Base-by-base conservation (phyloP, 2,329 filamentous ascomycete genomes). In the Xylaria arbuscula region DNA sequence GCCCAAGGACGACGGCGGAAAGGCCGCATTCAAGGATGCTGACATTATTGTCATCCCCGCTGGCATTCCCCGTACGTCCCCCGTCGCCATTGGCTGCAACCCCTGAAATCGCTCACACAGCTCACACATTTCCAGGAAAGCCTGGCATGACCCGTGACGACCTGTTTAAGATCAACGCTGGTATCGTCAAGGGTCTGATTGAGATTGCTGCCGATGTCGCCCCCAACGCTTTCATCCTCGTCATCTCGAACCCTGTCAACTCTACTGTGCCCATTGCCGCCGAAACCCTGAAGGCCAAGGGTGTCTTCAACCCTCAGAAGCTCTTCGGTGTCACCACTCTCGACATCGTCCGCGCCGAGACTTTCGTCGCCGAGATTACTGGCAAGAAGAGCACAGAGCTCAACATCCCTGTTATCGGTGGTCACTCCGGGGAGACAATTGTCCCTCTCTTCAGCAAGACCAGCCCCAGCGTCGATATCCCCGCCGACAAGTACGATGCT, bases 241-340 rank as follows among this genome's bases (percentile, higher is more conserved):
- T 99, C 86, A 99, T 99, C 83, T 98, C 95, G 78, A 99, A 99
- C 89, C 96, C 96, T 68, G 96, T 99, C 83, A 99, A 99, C 91
- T 97, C 94, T 62, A 99, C 96, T 66, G 96, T 99, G 67, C 96
- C 96, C 72, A 98, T 99, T 79, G 93, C 96, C 72, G 96, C 94
- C 76, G 96, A 99, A 87, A 93, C 98, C 70, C 91, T 99, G 81
- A 98, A 98, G 90, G 87, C 88, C 76, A 94, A 94, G 81, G 90
- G 90, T 76, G 93, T 97, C 79, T 99, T 98, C 85, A 92, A 99
- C 87, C 87, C 96, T 75, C 92, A 96, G 88, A 94, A 92, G 81
- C 91, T 99, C 72, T 99, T 99, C 80, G 96, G 96, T 88, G 96
- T 99, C 80, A 99, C 96, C 79, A 98, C 96, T 58, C 92, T 99